phyloP scores from a whole-genome alignment of 345 rosid genomes.

The Mangifera indica region DNA sequence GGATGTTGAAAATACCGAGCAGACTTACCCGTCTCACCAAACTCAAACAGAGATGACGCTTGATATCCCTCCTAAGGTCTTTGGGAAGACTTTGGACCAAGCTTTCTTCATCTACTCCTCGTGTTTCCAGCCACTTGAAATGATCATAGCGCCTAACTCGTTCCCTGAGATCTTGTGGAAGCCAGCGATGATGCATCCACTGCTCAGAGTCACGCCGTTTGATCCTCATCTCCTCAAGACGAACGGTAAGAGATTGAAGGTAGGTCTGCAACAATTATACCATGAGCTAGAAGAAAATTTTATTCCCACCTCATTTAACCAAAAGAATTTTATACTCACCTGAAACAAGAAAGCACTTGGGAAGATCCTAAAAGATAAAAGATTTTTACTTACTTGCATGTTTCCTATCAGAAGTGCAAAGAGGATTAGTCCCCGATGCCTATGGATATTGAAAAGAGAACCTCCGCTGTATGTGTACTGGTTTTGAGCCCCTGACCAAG shows the following conservation, averaged over 20 bases:
- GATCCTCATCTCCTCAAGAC: slow-evolving; percentile 92
- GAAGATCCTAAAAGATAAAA: not conserved
- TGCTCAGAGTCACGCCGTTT: slow-evolving; percentile 90
- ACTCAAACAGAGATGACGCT: slow-evolving; percentile 81
- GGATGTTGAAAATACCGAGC: too few relatives aligned
- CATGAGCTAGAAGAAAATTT: too few relatives aligned
- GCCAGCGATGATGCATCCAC: slow-evolving; percentile 92
- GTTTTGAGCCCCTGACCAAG: slow-evolving; percentile 89
- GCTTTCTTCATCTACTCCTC: slow-evolving; percentile 75
- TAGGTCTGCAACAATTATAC: slow-evolving; percentile 58
- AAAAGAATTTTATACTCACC: too few relatives aligned
- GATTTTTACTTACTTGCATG: slow-evolving; percentile 53
- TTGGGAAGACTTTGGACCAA: slow-evolving; percentile 76
- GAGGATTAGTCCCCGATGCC: slow-evolving; percentile 74
- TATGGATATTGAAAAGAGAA: slow-evolving; percentile 70
- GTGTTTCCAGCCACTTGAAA: slow-evolving; percentile 74
- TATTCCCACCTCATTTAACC: too few relatives aligned
- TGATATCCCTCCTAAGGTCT: slow-evolving; percentile 83
- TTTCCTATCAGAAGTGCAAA: slow-evolving; percentile 79
- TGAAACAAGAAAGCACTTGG: not conserved
- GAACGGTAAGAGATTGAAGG: slow-evolving; percentile 72
- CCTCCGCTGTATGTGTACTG: slow-evolving; percentile 69
- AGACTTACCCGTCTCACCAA: slow-evolving; percentile 77
- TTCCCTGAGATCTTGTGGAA: slow-evolving; percentile 69
- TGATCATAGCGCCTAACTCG: slow-evolving; percentile 69